These are phyloP conservation scores for Ceratorhiza oryzae-sativae DNA, from an alignment of 1,284 basidiomycete genomes.

Conservation along the genomic window DNA sequence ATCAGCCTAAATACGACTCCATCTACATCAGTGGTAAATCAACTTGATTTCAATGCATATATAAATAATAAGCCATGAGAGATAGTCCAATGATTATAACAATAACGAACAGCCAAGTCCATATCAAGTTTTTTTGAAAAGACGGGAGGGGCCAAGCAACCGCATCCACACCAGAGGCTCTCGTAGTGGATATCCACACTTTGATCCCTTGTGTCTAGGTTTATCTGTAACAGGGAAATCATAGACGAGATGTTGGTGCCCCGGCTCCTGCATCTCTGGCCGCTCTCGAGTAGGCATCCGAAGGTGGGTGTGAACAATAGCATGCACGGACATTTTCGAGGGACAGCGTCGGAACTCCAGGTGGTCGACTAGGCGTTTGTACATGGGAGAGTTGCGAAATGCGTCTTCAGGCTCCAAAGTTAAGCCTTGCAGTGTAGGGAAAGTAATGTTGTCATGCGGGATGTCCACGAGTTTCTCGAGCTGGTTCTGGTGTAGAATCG, in stretches of 20 bases:
- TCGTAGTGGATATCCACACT: neutral
- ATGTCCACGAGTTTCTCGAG: neutral
- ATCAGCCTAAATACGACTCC: no score
- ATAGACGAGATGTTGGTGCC: neutral
- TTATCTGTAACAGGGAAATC: no score
- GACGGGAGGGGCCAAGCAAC: neutral
- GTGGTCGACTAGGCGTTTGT: constrained; percentile 1
- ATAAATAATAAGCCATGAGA: no score
- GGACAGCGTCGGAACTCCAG: neutral
- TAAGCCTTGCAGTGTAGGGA: neutral
- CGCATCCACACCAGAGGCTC: neutral
- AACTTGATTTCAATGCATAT: no score
- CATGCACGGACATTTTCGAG: neutral
- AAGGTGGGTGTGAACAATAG: constrained; percentile 6
- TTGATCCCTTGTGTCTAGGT: neutral
- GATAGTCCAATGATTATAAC: no score
- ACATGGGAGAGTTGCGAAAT: neutral
- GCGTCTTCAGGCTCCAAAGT: constrained; percentile 1
- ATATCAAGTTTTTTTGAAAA: neutral
- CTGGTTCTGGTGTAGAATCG: neutral
- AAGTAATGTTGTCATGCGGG: neutral
- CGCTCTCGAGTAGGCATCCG: neutral
- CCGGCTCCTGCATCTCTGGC: neutral
- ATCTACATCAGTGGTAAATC: no score
- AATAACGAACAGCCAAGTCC: constrained; percentile 39